A percentile compares a stretch with the other conserved stretches of the same genome.
phyloP scores from a whole-genome alignment of 352 stramenopile genomes.

The Thraustochytrium striatum region DNA sequence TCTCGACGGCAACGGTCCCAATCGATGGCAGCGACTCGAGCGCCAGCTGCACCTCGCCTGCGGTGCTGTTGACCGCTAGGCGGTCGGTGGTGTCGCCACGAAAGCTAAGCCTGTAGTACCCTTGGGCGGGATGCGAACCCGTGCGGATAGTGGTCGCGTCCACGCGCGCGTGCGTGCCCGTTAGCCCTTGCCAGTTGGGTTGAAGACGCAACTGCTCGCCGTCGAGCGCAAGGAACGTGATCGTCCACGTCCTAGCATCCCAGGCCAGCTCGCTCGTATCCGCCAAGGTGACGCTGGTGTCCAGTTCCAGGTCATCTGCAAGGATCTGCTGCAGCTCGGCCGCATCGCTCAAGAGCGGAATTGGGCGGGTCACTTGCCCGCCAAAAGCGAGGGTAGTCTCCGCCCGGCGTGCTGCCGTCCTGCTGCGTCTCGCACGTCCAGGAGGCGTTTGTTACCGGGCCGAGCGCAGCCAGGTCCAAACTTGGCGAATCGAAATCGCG shows the following conservation, averaged over 20 bases:
- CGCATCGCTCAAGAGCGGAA: neutral
- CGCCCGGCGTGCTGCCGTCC: neutral
- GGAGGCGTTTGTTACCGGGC: neutral
- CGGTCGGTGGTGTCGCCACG: neutral
- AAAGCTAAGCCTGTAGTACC: neutral
- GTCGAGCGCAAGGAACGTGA: too few relatives aligned
- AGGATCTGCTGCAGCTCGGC: neutral
- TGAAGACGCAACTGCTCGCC: too few relatives aligned
- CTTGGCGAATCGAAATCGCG: neutral
- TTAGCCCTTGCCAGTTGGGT: too few relatives aligned
- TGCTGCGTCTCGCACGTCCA: neutral
- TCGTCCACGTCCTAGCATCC: neutral
- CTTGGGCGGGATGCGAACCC: too few relatives aligned
- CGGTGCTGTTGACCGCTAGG: neutral
- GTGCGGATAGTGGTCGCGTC: too few relatives aligned
- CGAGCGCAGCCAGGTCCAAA: neutral
- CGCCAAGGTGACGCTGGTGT: neutral
- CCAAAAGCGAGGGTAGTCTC: neutral
- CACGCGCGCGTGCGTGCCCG: too few relatives aligned
- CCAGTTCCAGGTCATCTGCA: neutral
- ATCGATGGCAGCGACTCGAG: conserved; percentile 8
- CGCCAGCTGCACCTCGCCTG: neutral
- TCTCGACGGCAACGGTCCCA: conserved; percentile 3
- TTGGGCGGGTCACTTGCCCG: neutral
- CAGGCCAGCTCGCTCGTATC: neutral